phyloP scores from a whole-genome alignment of 1,284 basidiomycete genomes.

The Microbotryum lychnidis-dioicae region DNA sequence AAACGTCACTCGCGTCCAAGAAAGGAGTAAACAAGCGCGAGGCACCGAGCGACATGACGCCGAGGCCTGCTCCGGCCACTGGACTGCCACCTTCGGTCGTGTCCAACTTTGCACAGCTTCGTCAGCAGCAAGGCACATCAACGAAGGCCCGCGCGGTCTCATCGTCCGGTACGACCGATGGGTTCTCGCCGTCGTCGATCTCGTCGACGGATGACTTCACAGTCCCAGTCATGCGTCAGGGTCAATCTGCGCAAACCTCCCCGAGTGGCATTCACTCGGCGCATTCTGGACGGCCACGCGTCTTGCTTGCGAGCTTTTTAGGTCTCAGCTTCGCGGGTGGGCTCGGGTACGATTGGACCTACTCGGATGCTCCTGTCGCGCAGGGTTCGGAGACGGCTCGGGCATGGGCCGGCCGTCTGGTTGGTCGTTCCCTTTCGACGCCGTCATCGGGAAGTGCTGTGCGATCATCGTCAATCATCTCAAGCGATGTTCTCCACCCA shows the following conservation, averaged over 20 bases:
- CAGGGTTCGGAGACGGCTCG: slow-evolving; percentile 9
- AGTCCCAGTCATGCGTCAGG: not conserved
- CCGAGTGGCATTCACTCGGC: not conserved
- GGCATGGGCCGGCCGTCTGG: slow-evolving; percentile 20
- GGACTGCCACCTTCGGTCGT: not conserved
- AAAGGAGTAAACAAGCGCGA: not conserved
- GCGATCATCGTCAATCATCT: not conserved
- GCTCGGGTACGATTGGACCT: slow-evolving; percentile 16
- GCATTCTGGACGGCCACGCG: slow-evolving; percentile 10
- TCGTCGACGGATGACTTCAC: slow-evolving; percentile 9
- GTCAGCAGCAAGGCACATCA: slow-evolving; percentile 7
- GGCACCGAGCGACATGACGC: not conserved
- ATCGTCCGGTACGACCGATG: not conserved
- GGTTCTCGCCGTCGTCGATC: slow-evolving; percentile 19
- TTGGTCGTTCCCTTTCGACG: slow-evolving; percentile 2
- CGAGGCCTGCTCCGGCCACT: not conserved
- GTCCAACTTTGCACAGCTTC: slow-evolving; percentile 2
- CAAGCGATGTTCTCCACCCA: slow-evolving; percentile 14
- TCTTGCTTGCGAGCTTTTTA: slow-evolving; percentile 28
- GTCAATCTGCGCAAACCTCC: not conserved
- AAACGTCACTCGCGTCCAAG: not conserved
- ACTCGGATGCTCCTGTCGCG: slow-evolving; percentile 1
- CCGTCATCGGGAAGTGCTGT: not conserved
- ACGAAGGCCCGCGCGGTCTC: not conserved
- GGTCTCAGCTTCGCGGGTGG: slow-evolving; percentile 28